Conservation (phyloP, 75 land plant species). For the Picea glauca region DNA sequence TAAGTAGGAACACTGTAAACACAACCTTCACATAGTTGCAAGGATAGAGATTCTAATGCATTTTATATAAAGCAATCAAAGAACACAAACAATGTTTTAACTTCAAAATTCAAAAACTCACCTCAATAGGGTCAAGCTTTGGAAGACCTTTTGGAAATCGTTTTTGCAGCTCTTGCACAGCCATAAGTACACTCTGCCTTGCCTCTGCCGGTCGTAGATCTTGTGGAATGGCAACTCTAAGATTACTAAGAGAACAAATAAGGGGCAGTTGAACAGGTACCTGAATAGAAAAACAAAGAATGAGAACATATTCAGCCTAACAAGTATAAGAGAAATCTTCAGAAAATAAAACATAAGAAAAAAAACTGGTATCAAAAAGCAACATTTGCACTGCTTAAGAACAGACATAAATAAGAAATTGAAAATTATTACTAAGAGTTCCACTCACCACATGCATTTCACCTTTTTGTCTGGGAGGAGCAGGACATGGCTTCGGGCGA, state of each 20-base stretch:
- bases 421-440: constrained; percentile 10
- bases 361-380: background rate
- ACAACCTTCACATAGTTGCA: background rate
- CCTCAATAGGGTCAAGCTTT: constrained; percentile 82
- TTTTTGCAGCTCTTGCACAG: constrained; percentile 66
- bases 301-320: background rate
- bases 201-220: constrained; percentile 88
- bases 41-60: background rate
- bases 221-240: constrained; percentile 65
- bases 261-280: constrained; percentile 88
- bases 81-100: background rate
- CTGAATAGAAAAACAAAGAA: constrained; percentile 23
- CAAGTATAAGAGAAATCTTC: background rate
- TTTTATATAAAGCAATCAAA: background rate
- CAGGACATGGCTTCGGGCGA: constrained; percentile 75
- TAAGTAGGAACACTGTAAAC: background rate
- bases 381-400: background rate
- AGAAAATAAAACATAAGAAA: background rate
- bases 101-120: constrained; percentile 10
- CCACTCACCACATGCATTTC: constrained; percentile 99
- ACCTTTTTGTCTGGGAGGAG: constrained; percentile 81
- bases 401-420: constrained; percentile 4
- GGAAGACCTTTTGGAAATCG: constrained; percentile 80
- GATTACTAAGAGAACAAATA: constrained; percentile 63
- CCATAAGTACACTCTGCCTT: constrained; percentile 74